Evolutionary conservation across 805 yeast species (phyloP).

Genomic region (Saccharomycopsis microspora): DNA sequence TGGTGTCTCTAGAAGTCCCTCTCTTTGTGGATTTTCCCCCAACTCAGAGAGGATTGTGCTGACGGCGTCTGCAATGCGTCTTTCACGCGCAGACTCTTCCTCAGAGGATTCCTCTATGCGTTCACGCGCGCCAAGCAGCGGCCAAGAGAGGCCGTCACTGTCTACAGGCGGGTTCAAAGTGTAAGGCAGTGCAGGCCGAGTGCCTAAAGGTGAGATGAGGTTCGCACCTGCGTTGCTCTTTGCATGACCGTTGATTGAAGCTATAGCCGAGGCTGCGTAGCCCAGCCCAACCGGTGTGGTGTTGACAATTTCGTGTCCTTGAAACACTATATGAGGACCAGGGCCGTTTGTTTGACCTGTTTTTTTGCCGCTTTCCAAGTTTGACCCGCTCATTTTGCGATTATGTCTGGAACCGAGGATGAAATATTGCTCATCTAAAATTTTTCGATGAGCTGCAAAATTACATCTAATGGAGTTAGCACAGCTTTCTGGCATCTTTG

Average conservation of each 20-base stretch:
- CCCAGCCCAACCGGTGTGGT: conserved; percentile 10
- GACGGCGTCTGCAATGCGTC: conserved; percentile 78
- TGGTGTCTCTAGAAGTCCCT: conserved; percentile 89
- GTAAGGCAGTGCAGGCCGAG: conserved; percentile 74
- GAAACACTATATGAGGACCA: neutral
- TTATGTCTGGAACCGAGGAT: too few relatives aligned
- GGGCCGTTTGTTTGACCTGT: too few relatives aligned
- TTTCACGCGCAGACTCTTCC: conserved; percentile 54
- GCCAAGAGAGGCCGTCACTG: conserved; percentile 90
- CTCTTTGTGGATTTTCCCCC: conserved; percentile 85
- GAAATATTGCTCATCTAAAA: too few relatives aligned
- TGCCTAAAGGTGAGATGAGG: conserved; percentile 43
- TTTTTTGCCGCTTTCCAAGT: too few relatives aligned
- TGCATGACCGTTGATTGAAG: conserved; percentile 4
- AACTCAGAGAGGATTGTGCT: conserved; percentile 60
- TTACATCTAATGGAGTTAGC: too few relatives aligned
- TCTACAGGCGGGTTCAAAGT: conserved; percentile 80
- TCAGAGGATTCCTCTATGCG: conserved; percentile 62
- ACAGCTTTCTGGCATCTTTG: too few relatives aligned
- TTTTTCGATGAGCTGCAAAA: too few relatives aligned
- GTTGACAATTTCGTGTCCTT: conserved; percentile 4
- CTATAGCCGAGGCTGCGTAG: conserved; percentile 7
- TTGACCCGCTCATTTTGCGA: too few relatives aligned
- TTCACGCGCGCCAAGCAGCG: conserved; percentile 70
- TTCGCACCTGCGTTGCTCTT: neutral